Evolutionary conservation across 352 stramenopile species (phyloP).

Genomic region (Pythium chondricola): DNA sequence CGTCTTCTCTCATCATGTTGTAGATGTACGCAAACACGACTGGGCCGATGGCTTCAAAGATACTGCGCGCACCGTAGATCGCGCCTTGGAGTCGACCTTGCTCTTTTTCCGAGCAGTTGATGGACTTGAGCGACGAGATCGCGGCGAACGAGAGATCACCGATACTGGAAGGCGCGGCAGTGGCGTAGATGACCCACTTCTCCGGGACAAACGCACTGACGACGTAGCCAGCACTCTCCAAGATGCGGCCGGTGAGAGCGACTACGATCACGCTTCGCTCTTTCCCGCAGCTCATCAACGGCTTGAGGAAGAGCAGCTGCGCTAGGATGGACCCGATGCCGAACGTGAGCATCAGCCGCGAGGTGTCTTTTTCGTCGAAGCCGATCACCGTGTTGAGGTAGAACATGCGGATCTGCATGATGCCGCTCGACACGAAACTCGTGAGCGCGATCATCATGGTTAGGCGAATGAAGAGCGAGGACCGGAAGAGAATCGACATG

Average conservation of each 20-base stretch:
- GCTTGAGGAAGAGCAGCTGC: constrained; percentile 55
- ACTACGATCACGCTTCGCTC: constrained; percentile 70
- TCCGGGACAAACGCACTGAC: constrained; percentile 42
- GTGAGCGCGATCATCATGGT: constrained; percentile 64
- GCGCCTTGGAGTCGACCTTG: constrained; percentile 70
- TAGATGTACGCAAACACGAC: constrained; percentile 58
- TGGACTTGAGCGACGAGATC: constrained; percentile 56
- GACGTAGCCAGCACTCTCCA: constrained; percentile 34
- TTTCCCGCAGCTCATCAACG: constrained; percentile 42
- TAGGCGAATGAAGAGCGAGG: constrained; percentile 54
- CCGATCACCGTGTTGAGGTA: constrained; percentile 72
- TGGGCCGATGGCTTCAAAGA: constrained; percentile 56
- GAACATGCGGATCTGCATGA: constrained; percentile 62
- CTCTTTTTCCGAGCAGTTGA: constrained; percentile 60
- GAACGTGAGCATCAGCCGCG: constrained; percentile 50
- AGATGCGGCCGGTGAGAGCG: constrained; percentile 31
- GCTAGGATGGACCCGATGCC: constrained; percentile 50
- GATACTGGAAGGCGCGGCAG: constrained; percentile 35
- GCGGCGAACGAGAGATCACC: constrained; percentile 65
- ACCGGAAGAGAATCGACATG: constrained; percentile 63
- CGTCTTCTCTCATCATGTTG: constrained; percentile 35
- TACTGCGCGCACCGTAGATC: constrained; percentile 56
- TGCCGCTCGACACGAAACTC: constrained; percentile 49
- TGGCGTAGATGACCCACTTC: constrained; percentile 54
- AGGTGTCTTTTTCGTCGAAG: constrained; percentile 62